phyloP scores from a whole-genome alignment of 2,329 filamentous ascomycete genomes.

The Acarospora socialis region DNA sequence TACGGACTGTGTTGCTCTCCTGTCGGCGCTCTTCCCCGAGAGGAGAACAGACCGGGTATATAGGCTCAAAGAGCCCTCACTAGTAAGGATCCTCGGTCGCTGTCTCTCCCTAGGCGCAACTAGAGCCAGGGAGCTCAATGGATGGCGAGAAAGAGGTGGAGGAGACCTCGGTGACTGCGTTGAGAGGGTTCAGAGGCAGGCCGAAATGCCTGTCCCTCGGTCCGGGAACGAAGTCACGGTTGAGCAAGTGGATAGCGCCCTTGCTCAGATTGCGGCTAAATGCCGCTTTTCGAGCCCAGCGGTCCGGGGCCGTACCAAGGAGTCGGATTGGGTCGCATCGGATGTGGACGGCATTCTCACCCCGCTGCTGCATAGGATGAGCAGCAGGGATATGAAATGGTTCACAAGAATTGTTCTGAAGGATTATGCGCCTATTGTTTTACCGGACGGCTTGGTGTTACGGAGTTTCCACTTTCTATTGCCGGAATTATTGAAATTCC shows the following conservation, averaged over 20 bases:
- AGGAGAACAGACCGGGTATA: slow-evolving; percentile 67
- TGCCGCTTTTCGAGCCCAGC: slow-evolving; percentile 57
- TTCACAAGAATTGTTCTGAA: slow-evolving; percentile 69
- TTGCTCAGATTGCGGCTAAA: slow-evolving; percentile 53
- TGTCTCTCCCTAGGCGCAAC: slow-evolving; percentile 50
- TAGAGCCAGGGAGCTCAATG: slow-evolving; percentile 45
- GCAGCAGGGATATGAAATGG: slow-evolving; percentile 70
- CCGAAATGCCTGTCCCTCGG: slow-evolving; percentile 29
- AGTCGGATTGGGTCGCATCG: slow-evolving; percentile 18
- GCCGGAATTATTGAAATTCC: slow-evolving; percentile 54
- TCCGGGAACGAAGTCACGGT: slow-evolving; percentile 41
- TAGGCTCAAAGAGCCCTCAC: slow-evolving; percentile 43
- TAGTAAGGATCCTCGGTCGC: slow-evolving; percentile 54
- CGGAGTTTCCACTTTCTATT: slow-evolving; percentile 53
- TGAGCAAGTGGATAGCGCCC: slow-evolving; percentile 54
- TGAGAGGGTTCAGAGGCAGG: slow-evolving; percentile 46
- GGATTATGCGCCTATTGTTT: slow-evolving; percentile 50
- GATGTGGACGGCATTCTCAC: slow-evolving; percentile 36
- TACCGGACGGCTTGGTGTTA: slow-evolving; percentile 45
- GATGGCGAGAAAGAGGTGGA: slow-evolving; percentile 46
- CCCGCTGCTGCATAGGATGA: slow-evolving; percentile 44
- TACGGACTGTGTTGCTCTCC: slow-evolving; percentile 47
- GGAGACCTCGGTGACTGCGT: slow-evolving; percentile 60
- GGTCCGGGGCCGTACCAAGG: slow-evolving; percentile 29
- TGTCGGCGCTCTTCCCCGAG: slow-evolving; percentile 65